Conservation (phyloP, 1,139 yeast species). For the Taphrina sp. region DNA sequence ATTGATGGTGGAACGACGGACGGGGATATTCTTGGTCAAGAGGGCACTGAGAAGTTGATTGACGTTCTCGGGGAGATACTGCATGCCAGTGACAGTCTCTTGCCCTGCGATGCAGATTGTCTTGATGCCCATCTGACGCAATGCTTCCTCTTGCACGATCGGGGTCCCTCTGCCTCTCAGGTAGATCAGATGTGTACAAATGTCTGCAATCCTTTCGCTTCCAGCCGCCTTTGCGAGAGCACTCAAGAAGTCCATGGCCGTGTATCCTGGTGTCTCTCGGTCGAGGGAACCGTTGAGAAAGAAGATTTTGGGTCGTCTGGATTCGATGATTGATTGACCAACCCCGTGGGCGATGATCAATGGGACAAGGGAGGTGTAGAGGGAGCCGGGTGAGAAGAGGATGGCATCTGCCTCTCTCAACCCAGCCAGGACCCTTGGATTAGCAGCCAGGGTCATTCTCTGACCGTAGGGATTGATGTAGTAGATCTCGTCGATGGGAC, state of each 20-base stretch:
- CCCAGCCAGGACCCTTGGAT: constrained; percentile 58
- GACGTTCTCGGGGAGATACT: neutral
- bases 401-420: constrained; percentile 57
- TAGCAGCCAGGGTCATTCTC: constrained; percentile 77
- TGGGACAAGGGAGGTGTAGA: constrained; percentile 41
- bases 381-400: constrained; percentile 79
- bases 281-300: constrained; percentile 18
- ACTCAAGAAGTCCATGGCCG: neutral
- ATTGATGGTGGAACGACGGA: neutral
- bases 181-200: constrained; percentile 14
- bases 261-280: constrained; percentile 8
- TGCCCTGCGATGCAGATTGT: neutral
- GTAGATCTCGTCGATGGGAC: constrained; percentile 71
- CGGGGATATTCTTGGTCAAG: neutral
- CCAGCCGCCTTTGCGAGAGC: constrained; percentile 9
- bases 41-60: neutral
- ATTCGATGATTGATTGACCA: neutral
- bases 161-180: neutral
- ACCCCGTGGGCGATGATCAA: constrained; percentile 1
- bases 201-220: neutral
- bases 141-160: neutral
- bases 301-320: constrained; percentile 1
- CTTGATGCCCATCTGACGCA: neutral
- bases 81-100: neutral
- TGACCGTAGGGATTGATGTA: constrained; percentile 88